Conservation (phyloP, 768 basidiomycete genomes). For the Suillus luteus region DNA sequence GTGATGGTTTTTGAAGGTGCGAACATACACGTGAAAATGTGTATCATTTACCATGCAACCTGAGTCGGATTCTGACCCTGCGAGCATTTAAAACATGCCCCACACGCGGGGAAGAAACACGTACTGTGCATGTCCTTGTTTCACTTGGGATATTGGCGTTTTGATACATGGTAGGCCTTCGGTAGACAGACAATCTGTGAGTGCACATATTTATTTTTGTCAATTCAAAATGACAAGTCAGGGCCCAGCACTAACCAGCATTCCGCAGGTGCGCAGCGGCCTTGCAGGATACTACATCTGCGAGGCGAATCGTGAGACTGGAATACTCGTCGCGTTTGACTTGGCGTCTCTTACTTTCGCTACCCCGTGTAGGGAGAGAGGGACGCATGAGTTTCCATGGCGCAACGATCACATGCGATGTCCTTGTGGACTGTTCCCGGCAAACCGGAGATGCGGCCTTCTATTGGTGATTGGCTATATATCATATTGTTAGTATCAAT, state of each 20-base stretch:
- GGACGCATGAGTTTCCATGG: neutral
- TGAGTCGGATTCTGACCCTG: too few relatives aligned
- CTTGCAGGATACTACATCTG: conserved; percentile 95
- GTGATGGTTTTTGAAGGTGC: too few relatives aligned
- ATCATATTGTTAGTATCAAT: neutral
- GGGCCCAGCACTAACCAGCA: conserved; percentile 2
- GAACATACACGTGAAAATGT: too few relatives aligned
- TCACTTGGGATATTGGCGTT: too few relatives aligned
- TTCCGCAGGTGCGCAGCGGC: conserved; percentile 78
- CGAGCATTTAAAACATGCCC: too few relatives aligned
- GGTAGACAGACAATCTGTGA: too few relatives aligned
- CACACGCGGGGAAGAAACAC: too few relatives aligned
- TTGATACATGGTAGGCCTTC: too few relatives aligned
- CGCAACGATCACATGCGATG: neutral
- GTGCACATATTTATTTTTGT: neutral
- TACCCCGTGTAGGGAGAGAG: neutral
- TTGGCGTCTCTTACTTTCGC: conserved; percentile 45
- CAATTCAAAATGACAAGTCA: conserved; percentile 9
- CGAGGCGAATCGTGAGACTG: conserved; percentile 90
- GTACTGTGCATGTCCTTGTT: too few relatives aligned
- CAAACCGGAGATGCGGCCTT: neutral
- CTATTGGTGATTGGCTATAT: neutral
- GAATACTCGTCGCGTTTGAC: conserved; percentile 86
- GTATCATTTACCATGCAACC: too few relatives aligned
- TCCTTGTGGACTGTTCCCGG: neutral